Evolutionary conservation across 345 rosid genomes (phyloP).

Genomic region (Boechera retrofracta): DNA sequence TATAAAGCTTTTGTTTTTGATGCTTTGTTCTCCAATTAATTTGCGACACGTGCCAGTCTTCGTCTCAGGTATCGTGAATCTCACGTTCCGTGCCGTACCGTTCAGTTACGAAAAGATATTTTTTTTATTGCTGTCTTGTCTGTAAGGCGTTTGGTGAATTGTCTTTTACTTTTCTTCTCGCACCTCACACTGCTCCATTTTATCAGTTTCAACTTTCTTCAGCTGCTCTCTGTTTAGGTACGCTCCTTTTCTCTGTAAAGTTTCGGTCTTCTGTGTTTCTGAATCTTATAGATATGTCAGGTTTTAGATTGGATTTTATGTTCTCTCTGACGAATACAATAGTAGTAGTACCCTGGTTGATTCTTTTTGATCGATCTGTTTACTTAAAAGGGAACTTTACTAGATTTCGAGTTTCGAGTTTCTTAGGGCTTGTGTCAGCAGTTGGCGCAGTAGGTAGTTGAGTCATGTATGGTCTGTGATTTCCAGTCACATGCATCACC

Average conservation of each 20-base stretch:
- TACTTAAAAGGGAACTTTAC: background rate
- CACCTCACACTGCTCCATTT: background rate
- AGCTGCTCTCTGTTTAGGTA: conserved; percentile 9
- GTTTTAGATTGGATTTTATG: background rate
- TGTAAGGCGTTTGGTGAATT: background rate
- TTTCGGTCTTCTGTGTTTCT: background rate
- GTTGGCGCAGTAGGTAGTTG: conserved; percentile 14
- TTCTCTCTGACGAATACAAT: background rate
- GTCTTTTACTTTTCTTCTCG: background rate
- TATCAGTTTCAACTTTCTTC: conserved; percentile 6
- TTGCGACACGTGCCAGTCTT: background rate
- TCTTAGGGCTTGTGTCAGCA: conserved; percentile 8
- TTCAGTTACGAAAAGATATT: background rate
- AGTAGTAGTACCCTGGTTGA: background rate
- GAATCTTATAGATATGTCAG: background rate
- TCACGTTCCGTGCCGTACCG: conserved; percentile 1
- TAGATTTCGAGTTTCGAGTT: background rate
- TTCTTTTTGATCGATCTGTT: background rate
- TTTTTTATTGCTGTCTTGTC: background rate
- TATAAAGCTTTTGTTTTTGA: no score
- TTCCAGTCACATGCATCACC: conserved; percentile 9
- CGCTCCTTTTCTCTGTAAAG: background rate
- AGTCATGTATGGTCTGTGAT: conserved; percentile 38
- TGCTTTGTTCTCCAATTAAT: background rate
- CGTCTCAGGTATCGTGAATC: background rate